Conservation (phyloP, 495 filamentous ascomycete species). For the Penicillium fimorum region DNA sequence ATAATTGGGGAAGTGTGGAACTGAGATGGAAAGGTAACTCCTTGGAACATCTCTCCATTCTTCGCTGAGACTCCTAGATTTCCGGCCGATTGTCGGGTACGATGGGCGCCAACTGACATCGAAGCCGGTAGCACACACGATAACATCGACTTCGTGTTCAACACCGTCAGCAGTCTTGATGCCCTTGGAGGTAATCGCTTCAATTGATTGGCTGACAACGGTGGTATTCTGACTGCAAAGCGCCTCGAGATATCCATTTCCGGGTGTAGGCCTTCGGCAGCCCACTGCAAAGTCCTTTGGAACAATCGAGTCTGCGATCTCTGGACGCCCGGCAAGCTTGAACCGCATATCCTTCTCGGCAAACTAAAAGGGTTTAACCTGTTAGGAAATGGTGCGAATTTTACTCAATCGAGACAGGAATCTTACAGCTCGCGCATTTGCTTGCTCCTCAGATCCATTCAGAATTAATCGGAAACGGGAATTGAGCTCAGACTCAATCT, state of each 20-base stretch:
- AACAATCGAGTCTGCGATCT: constrained; percentile 11
- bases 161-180: too few relatives aligned
- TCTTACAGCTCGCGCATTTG: constrained; percentile 5
- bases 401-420: neutral
- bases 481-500: constrained; percentile 40
- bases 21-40: constrained; percentile 10
- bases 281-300: constrained; percentile 15
- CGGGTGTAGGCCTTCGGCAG: neutral
- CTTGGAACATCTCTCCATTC: constrained; percentile 12
- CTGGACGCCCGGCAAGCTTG: constrained; percentile 2
- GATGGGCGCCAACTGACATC: too few relatives aligned
- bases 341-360: constrained; percentile 9
- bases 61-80: constrained; percentile 1
- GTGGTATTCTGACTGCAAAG: too few relatives aligned
- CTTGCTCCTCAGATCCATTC: constrained; percentile 6
- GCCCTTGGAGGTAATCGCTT: too few relatives aligned
- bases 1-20: too few relatives aligned
- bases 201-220: too few relatives aligned
- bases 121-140: too few relatives aligned
- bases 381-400: neutral
- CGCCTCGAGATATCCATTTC: too few relatives aligned
- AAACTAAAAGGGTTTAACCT: neutral
- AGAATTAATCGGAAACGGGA: constrained; percentile 32
- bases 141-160: too few relatives aligned
- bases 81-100: too few relatives aligned